Evolutionary conservation across 176 grass and related monocot genomes (phyloP).

Genomic region (Dendrocalamus sinicus): DNA sequence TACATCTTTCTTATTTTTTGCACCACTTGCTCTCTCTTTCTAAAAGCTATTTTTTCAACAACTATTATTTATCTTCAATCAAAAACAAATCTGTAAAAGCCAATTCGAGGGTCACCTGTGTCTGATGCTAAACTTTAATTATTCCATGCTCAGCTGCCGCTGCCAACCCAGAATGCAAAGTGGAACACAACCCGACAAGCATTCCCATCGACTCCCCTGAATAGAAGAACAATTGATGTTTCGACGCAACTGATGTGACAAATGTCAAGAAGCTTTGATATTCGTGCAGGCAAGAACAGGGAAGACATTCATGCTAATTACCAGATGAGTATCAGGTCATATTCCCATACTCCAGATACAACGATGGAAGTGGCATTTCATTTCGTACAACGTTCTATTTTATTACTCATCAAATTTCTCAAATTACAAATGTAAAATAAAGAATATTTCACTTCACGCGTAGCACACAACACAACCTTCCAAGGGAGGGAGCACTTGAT

Average conservation of each 20-base stretch:
- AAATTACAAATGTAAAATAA: not conserved
- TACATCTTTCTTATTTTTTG: no score
- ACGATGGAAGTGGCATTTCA: not conserved
- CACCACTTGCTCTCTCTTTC: no score
- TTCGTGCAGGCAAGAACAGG: not conserved
- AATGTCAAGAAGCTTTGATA: not conserved
- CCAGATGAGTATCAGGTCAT: no score
- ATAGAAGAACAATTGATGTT: not conserved
- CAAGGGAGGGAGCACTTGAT: not conserved
- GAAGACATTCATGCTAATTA: no score
- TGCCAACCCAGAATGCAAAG: not conserved
- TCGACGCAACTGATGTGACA: not conserved
- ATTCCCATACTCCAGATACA: no score
- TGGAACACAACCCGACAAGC: constrained; percentile 7
- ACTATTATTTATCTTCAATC: no score
- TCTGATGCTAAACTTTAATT: no score
- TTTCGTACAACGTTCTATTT: not conserved
- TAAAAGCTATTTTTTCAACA: no score
- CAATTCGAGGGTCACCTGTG: no score
- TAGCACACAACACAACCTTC: not conserved
- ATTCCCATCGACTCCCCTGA: not conserved
- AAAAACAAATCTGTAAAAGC: no score
- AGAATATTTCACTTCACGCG: not conserved
- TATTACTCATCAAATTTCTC: not conserved
- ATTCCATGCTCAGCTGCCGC: no score